These are phyloP conservation scores for Scleroderma bovista DNA, from an alignment of 768 basidiomycete species.

Conservation along the genomic window DNA sequence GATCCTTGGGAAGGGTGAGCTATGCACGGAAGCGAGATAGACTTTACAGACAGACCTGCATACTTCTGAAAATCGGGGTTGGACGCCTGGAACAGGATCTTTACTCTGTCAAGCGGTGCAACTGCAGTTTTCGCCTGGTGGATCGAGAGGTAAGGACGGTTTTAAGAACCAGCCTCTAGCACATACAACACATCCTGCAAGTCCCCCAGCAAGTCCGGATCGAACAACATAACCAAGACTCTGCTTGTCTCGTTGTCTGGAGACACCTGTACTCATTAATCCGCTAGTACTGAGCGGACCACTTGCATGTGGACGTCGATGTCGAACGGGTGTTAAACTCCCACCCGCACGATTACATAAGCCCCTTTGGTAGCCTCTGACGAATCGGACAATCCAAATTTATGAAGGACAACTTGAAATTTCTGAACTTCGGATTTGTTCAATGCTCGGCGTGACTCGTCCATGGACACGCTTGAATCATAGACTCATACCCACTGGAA, in stretches of 20 bases:
- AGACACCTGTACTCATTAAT: conserved; percentile 31
- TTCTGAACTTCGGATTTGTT: background rate
- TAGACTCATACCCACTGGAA: background rate
- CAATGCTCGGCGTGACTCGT: conserved; percentile 19
- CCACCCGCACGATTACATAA: no score
- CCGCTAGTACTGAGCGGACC: conserved; percentile 1
- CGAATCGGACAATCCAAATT: no score
- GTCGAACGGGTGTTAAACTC: no score
- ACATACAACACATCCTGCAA: conserved; percentile 91
- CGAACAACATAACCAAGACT: conserved; percentile 60
- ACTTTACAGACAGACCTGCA: conserved; percentile 56
- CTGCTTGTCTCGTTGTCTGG: conserved; percentile 45
- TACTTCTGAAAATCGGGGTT: conserved; percentile 94
- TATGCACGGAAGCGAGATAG: conserved; percentile 12
- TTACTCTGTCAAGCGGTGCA: conserved; percentile 95
- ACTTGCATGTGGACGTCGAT: conserved; percentile 1
- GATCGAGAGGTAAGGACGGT: conserved; percentile 2
- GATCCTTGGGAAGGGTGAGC: conserved; percentile 48
- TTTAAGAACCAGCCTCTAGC: background rate
- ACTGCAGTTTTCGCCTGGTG: conserved; percentile 87
- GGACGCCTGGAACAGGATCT: conserved; percentile 97
- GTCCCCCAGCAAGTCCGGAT: conserved; percentile 86
- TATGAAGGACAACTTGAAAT: background rate
- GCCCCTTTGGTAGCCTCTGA: no score
- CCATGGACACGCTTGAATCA: conserved; percentile 10